Evolutionary conservation across 768 basidiomycete genomes (phyloP).

Genomic region (Tricholoma sp.): DNA sequence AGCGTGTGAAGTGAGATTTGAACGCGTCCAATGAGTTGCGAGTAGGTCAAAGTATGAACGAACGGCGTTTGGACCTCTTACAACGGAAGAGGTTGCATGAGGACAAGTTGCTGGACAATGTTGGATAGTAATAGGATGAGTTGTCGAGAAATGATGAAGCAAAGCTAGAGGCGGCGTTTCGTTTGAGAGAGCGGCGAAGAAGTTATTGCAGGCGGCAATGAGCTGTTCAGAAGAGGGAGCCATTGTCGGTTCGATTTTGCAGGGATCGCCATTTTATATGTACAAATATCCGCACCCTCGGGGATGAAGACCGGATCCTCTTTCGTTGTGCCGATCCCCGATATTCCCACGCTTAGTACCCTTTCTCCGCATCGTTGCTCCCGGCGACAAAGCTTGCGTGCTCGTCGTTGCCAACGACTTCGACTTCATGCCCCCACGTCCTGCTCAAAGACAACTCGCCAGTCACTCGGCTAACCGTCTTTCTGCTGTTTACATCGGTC

Average conservation of each 20-base stretch:
- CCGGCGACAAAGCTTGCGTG: too few species aligned
- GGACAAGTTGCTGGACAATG: constrained; percentile 33
- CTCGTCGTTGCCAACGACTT: too few species aligned
- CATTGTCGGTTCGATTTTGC: not conserved
- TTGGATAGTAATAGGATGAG: constrained; percentile 32
- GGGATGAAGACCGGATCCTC: not conserved
- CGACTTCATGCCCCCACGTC: constrained; percentile 33
- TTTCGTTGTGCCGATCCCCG: not conserved
- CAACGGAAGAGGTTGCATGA: constrained; percentile 27
- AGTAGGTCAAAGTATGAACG: constrained; percentile 48
- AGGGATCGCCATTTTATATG: too few species aligned
- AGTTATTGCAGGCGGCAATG: constrained; percentile 26
- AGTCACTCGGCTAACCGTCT: constrained; percentile 29
- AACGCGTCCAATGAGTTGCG: constrained; percentile 39
- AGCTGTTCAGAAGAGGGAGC: constrained; percentile 23
- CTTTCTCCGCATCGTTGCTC: not conserved
- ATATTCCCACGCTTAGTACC: constrained; percentile 5
- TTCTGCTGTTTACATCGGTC: constrained; percentile 40
- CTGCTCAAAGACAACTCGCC: constrained; percentile 12
- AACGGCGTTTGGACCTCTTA: constrained; percentile 39
- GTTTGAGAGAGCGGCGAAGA: constrained; percentile 32
- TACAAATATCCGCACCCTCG: too few species aligned
- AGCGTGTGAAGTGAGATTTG: constrained; percentile 20
- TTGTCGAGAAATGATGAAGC: constrained; percentile 35
- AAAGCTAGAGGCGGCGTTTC: constrained; percentile 28